Percentiles rank a stretch among this genome's conserved stretches.
These are phyloP conservation scores for Haberlea rhodopensis DNA, from an alignment of 257 asterid species.

Conservation along the genomic window DNA sequence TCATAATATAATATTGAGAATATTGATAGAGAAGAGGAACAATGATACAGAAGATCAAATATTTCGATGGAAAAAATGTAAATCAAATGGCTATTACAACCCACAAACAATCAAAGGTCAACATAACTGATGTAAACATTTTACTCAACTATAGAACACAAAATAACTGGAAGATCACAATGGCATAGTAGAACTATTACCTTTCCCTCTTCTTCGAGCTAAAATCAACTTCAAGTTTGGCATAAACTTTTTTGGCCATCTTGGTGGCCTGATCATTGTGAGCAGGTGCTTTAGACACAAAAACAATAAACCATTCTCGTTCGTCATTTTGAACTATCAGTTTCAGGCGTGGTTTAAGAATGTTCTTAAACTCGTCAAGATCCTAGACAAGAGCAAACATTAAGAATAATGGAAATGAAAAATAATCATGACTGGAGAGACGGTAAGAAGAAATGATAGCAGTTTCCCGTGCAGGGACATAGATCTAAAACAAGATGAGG, in stretches of 20 bases:
- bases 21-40: not conserved
- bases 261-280: slow-evolving; percentile 96
- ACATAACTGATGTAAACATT: slow-evolving; percentile 9
- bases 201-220: slow-evolving; percentile 97
- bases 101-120: slow-evolving; percentile 11
- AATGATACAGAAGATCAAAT: not conserved
- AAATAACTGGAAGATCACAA: slow-evolving; percentile 11
- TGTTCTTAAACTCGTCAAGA: slow-evolving; percentile 96
- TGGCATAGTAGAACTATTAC: slow-evolving; percentile 36
- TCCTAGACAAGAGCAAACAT: slow-evolving; percentile 51
- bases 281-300: slow-evolving; percentile 89
- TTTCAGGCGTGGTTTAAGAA: slow-evolving; percentile 96
- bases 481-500: slow-evolving; percentile 17
- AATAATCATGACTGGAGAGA: slow-evolving; percentile 8
- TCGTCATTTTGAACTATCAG: slow-evolving; percentile 96
- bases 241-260: slow-evolving; percentile 93
- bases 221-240: slow-evolving; percentile 93
- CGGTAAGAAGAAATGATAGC: slow-evolving; percentile 7
- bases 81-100: slow-evolving; percentile 7
- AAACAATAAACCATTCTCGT: slow-evolving; percentile 95
- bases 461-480: slow-evolving; percentile 14
- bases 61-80: not conserved
- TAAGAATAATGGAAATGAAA: slow-evolving; percentile 21
- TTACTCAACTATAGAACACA: slow-evolving; percentile 9
- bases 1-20: not conserved